Evolutionary conservation across 306 rosid genomes (phyloP).

Genomic region (Medicago lupulina): DNA sequence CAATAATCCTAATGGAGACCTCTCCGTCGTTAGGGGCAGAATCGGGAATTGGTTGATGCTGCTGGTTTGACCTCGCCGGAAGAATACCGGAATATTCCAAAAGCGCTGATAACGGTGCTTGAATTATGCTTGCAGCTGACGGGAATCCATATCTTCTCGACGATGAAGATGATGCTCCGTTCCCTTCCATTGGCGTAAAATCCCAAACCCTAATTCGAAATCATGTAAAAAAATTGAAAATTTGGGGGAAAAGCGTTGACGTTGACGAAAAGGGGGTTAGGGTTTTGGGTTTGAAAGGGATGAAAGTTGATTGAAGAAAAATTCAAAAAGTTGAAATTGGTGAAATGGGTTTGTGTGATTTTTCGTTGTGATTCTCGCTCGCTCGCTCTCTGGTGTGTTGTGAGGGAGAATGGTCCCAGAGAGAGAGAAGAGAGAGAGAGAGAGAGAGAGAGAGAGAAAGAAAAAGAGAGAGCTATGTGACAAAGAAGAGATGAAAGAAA

Average conservation of each 20-base stretch:
- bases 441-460: not conserved
- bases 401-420: constrained; percentile 37
- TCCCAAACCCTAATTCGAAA: constrained; percentile 62
- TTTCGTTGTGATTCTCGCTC: not conserved
- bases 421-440: constrained; percentile 18
- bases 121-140: constrained; percentile 69
- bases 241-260: not conserved
- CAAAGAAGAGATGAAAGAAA: constrained; percentile 25
- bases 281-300: constrained; percentile 38
- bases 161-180: constrained; percentile 33
- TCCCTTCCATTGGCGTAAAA: constrained; percentile 67
- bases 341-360: not conserved
- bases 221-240: constrained; percentile 27
- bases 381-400: constrained; percentile 37
- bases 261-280: constrained; percentile 19
- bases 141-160: constrained; percentile 64
- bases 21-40: constrained; percentile 60
- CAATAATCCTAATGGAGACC: constrained; percentile 89
- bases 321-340: not conserved
- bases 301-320: not conserved
- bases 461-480: not conserved
- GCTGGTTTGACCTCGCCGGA: constrained; percentile 56
- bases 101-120: constrained; percentile 77
- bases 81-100: constrained; percentile 83
- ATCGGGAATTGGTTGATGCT: constrained; percentile 56